phyloP scores from a whole-genome alignment of 768 basidiomycete genomes.

The Mycena amicta region DNA sequence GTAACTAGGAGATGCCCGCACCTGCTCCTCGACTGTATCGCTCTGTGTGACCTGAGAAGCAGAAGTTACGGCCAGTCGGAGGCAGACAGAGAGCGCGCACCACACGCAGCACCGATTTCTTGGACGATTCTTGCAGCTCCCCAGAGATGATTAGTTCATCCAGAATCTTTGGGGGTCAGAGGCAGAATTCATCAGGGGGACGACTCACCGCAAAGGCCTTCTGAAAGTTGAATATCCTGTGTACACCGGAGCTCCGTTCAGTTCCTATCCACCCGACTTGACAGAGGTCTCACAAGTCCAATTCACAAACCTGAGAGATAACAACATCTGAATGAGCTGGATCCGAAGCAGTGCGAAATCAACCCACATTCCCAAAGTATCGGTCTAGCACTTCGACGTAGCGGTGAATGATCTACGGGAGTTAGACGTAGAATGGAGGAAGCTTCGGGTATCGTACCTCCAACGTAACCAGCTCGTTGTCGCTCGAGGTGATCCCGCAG shows the following conservation, averaged over 20 bases:
- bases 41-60: constrained; percentile 80
- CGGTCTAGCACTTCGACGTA: constrained; percentile 80
- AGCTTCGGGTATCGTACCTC: constrained; percentile 37
- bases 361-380: constrained; percentile 70
- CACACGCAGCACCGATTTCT: constrained; percentile 68
- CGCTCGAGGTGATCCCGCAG: constrained; percentile 66
- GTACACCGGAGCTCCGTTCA: constrained; percentile 4
- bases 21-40: constrained; percentile 78
- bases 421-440: background rate
- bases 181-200: background rate
- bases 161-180: constrained; percentile 48
- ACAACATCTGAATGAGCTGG: too few species aligned
- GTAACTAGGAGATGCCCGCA: too few species aligned
- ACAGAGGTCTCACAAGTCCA: constrained; percentile 61
- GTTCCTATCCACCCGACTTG: constrained; percentile 3
- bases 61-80: background rate
- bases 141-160: constrained; percentile 85
- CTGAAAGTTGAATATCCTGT: constrained; percentile 86
- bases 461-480: constrained; percentile 82
- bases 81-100: constrained; percentile 32
- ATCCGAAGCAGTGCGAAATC: background rate
- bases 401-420: constrained; percentile 64
- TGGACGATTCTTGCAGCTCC: constrained; percentile 84
- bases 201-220: constrained; percentile 74
- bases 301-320: constrained; percentile 61